These are phyloP conservation scores for Articulospora tetracladia DNA, from an alignment of 495 filamentous ascomycete species.

Conservation along the genomic window DNA sequence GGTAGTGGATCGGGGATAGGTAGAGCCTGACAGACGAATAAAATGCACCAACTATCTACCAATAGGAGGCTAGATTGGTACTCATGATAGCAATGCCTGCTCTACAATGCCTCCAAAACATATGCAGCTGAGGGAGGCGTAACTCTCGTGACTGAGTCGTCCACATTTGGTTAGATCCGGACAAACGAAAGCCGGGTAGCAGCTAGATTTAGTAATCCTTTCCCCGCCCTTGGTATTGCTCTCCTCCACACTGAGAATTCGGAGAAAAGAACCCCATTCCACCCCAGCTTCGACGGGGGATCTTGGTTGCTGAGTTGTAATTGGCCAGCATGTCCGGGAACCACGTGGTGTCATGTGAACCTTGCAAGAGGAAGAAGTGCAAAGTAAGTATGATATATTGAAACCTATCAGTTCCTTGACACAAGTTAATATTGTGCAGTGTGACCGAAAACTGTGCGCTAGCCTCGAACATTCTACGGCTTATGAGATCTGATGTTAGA, in stretches of 20 bases:
- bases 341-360: slow-evolving; percentile 7
- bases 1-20: too few relatives aligned
- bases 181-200: not conserved
- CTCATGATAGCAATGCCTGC: too few relatives aligned
- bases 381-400: slow-evolving; percentile 5
- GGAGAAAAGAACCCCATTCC: not conserved
- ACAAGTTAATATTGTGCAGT: not conserved
- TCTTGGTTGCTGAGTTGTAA: not conserved
- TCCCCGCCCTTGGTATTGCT: too few relatives aligned
- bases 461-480: not conserved
- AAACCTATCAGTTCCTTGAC: not conserved
- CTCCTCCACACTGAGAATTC: too few relatives aligned
- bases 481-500: not conserved
- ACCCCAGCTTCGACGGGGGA: too few relatives aligned
- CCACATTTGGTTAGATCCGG: not conserved
- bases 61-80: too few relatives aligned
- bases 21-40: too few relatives aligned
- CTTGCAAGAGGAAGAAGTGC: slow-evolving; percentile 15
- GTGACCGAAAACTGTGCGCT: slow-evolving; percentile 10
- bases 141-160: too few relatives aligned
- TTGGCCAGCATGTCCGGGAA: not conserved
- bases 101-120: too few relatives aligned
- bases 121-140: too few relatives aligned
- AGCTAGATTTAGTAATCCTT: not conserved
- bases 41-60: too few relatives aligned